phyloP scores from a whole-genome alignment of 352 stramenopile genomes.

The Pythium insidiosum region DNA sequence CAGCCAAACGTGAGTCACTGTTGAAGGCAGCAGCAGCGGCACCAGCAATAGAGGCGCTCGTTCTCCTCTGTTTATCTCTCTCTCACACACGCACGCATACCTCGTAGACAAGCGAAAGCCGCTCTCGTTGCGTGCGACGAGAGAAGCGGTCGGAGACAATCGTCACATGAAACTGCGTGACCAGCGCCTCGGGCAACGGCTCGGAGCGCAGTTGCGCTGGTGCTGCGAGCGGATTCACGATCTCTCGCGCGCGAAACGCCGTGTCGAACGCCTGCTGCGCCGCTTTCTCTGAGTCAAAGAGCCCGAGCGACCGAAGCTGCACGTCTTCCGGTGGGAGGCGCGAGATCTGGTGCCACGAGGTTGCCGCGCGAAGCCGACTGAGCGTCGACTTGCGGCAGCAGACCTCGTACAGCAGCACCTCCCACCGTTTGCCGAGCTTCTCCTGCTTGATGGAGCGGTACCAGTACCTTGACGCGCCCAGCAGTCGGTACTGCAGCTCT shows the following conservation, averaged over 20 bases:
- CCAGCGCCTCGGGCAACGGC: constrained; percentile 16
- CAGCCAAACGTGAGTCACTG: too few species aligned
- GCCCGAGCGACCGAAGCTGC: constrained; percentile 31
- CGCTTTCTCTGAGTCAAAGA: constrained; percentile 51
- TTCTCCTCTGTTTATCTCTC: too few species aligned
- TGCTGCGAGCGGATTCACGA: background rate
- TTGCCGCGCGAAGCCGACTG: constrained; percentile 1
- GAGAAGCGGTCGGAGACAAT: constrained; percentile 47
- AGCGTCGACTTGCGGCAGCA: constrained; percentile 32
- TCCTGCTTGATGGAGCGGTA: constrained; percentile 60
- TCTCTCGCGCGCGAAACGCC: constrained; percentile 14
- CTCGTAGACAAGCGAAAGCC: constrained; percentile 38
- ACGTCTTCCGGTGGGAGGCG: constrained; percentile 36
- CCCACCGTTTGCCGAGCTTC: constrained; percentile 47
- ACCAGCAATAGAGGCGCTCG: too few species aligned
- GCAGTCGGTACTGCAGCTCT: constrained; percentile 44
- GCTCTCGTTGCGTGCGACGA: constrained; percentile 30
- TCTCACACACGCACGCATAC: too few species aligned
- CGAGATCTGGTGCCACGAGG: constrained; percentile 27
- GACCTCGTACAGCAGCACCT: constrained; percentile 46
- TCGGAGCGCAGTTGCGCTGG: background rate
- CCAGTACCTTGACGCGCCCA: constrained; percentile 64
- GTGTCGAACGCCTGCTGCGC: constrained; percentile 27
- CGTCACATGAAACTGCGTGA: constrained; percentile 34
- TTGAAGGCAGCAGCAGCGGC: too few species aligned